Evolutionary conservation across 2,329 filamentous ascomycete species (phyloP), one percentile per base, ranked within the genome.

Genomic region (Lachnellula arida): DNA sequence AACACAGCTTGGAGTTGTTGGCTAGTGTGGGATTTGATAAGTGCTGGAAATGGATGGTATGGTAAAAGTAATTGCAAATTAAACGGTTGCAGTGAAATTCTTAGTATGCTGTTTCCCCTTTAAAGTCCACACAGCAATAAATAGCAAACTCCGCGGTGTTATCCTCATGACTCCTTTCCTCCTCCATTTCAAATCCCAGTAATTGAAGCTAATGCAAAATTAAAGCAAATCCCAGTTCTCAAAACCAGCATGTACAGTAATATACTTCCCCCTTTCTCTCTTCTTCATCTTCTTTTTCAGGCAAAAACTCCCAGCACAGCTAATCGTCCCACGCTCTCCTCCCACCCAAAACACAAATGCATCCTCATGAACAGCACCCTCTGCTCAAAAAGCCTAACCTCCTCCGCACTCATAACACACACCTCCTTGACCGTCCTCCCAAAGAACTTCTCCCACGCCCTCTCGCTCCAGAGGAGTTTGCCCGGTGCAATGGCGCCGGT

Each of bases 311-410:
- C 73, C 47, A 80, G 63, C 28, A 78, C 68, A 54, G 70, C 74
- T 6, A 78, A 57, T 54, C 70, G 72, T 39, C 70, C 71, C 23
- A 73, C 61, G 57, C 42, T 53, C 7, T 52, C 67, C 17, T 72
- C 74, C 77, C 81, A 80, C 1, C 79, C 82, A 64, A 86, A 82
- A 5, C 78, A 73, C 62, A 85, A 60, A 15, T 77, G 81, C 8
- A 82, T 63, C 15, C 81, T 73, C 49, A 80, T 67, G 59, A 78
- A 82, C 14, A 78, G 52, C 48, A 84, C 63, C 4, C 78, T 70
- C 59, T 79, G 75, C 60, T 85, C 79, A 5, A 84, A 65, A 44
- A 74, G 72, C 53, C 71, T 71, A n/a, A 83, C 58, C 17, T 72
- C 70, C 12, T 77, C 73, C 0, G 66, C 56, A 12, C 69, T 68